Evolutionary conservation across 805 yeast genomes (phyloP).

Genomic region (Lipomyces mesembrius): DNA sequence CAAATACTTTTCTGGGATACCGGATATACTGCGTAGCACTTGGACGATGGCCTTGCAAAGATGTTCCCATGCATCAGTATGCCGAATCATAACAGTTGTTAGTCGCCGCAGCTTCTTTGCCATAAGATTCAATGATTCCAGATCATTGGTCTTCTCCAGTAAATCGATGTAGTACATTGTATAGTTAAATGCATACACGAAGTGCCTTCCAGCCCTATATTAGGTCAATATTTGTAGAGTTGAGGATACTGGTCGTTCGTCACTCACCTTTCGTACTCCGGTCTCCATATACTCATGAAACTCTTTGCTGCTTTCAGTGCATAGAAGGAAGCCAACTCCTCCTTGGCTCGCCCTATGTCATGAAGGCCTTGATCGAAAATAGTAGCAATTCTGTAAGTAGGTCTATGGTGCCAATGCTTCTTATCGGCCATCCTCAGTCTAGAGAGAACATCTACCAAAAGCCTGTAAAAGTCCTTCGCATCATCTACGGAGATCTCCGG

Average conservation of each 20-base stretch:
- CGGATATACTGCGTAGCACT: slow-evolving; percentile 50
- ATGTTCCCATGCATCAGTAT: slow-evolving; percentile 68
- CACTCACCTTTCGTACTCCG: slow-evolving; percentile 69
- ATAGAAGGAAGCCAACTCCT: slow-evolving; percentile 66
- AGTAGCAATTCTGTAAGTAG: slow-evolving; percentile 70
- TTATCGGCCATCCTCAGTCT: slow-evolving; percentile 57
- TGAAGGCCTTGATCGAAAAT: slow-evolving; percentile 60
- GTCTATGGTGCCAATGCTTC: slow-evolving; percentile 90
- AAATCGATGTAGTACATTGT: slow-evolving; percentile 65
- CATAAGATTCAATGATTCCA: slow-evolving; percentile 61
- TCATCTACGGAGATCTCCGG: slow-evolving; percentile 2
- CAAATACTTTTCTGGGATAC: slow-evolving; percentile 39
- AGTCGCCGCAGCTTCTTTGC: slow-evolving; percentile 77
- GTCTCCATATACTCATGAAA: slow-evolving; percentile 88
- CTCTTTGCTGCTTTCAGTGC: slow-evolving; percentile 71
- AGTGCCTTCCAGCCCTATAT: slow-evolving; percentile 79
- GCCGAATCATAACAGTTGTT: slow-evolving; percentile 73
- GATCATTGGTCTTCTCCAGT: slow-evolving; percentile 58
- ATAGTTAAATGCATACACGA: slow-evolving; percentile 73
- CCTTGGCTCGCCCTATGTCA: slow-evolving; percentile 59
- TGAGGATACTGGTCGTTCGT: not conserved
- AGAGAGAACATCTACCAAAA: slow-evolving; percentile 13
- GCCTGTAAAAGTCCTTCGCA: slow-evolving; percentile 10
- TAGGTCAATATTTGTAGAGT: not conserved
- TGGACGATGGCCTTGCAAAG: slow-evolving; percentile 55